These are phyloP conservation scores for Wickerhamomyces sp. DNA, from an alignment of 1,139 yeast species.

Conservation along the genomic window DNA sequence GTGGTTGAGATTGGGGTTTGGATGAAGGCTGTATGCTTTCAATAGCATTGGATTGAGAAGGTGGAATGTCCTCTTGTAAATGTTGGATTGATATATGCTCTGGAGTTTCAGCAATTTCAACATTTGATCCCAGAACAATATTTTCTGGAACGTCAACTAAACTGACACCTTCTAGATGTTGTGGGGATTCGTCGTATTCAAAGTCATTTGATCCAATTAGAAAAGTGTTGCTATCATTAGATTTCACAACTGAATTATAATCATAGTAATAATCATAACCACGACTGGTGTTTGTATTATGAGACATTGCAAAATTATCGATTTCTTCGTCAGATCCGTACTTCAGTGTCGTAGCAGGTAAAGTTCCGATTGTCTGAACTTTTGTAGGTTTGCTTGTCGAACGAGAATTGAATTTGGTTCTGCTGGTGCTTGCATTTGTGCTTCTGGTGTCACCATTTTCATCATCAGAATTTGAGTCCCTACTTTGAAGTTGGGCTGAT, in stretches of 20 bases:
- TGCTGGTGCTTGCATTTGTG: neutral
- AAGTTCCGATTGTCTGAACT: slow-evolving; percentile 58
- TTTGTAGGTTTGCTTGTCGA: slow-evolving; percentile 6
- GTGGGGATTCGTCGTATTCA: slow-evolving; percentile 19
- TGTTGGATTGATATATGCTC: neutral
- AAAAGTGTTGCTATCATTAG: slow-evolving; percentile 36
- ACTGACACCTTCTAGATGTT: slow-evolving; percentile 23
- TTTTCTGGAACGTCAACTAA: slow-evolving; percentile 42
- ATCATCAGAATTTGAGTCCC: slow-evolving; percentile 12
- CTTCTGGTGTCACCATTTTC: slow-evolving; percentile 23
- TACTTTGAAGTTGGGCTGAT: slow-evolving; percentile 25
- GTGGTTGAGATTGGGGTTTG: neutral
- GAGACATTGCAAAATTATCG: slow-evolving; percentile 64
- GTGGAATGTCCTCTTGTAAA: neutral
- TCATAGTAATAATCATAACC: slow-evolving; percentile 86
- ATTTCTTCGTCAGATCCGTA: slow-evolving; percentile 74
- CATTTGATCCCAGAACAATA: slow-evolving; percentile 24
- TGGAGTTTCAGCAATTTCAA: slow-evolving; percentile 14
- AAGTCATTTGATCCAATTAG: slow-evolving; percentile 22
- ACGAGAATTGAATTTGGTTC: slow-evolving; percentile 13
- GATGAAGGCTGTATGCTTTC: neutral
- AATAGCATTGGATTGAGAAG: neutral
- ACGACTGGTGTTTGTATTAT: slow-evolving; percentile 68
- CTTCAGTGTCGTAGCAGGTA: slow-evolving; percentile 81
- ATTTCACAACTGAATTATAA: slow-evolving; percentile 76